These are phyloP conservation scores for Komagataella kurtzmanii DNA, from an alignment of 805 yeast species.

Conservation along the genomic window DNA sequence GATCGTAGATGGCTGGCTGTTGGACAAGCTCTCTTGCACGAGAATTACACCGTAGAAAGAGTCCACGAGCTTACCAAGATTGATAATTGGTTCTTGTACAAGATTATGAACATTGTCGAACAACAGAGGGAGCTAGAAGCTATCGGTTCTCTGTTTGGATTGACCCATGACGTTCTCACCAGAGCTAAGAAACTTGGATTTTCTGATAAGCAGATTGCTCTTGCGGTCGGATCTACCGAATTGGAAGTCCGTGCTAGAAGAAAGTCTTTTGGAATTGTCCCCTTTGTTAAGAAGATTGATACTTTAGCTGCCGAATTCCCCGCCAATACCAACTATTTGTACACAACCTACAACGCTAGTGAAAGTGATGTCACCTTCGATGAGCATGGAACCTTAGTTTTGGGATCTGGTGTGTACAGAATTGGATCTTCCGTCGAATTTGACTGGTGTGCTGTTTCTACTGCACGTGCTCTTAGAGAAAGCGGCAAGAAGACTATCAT, in stretches of 20 bases:
- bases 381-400: conserved; percentile 86
- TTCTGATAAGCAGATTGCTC: conserved; percentile 86
- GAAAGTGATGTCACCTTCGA: conserved; percentile 72
- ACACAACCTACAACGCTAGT: conserved; percentile 91
- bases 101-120: conserved; percentile 83
- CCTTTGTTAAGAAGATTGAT: conserved; percentile 94
- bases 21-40: conserved; percentile 91
- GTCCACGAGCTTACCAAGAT: conserved; percentile 88
- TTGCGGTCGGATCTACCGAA: conserved; percentile 62
- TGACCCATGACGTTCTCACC: conserved; percentile 56
- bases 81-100: conserved; percentile 92
- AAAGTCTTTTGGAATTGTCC: conserved; percentile 66
- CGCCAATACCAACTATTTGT: conserved; percentile 88
- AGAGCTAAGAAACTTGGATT: conserved; percentile 91
- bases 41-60: conserved; percentile 78
- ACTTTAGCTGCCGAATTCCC: conserved; percentile 99
- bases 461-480: conserved; percentile 87
- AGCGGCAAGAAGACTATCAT: conserved; percentile 83
- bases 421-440: conserved; percentile 98
- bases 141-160: conserved; percentile 39
- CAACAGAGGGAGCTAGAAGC: conserved; percentile 73
- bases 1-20: conserved; percentile 97
- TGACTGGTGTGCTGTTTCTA: conserved; percentile 98
- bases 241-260: conserved; percentile 73
- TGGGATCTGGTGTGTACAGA: conserved; percentile 98